phyloP scores from a whole-genome alignment of 2,329 filamentous ascomycete genomes.

The Grosmannia serpens region DNA sequence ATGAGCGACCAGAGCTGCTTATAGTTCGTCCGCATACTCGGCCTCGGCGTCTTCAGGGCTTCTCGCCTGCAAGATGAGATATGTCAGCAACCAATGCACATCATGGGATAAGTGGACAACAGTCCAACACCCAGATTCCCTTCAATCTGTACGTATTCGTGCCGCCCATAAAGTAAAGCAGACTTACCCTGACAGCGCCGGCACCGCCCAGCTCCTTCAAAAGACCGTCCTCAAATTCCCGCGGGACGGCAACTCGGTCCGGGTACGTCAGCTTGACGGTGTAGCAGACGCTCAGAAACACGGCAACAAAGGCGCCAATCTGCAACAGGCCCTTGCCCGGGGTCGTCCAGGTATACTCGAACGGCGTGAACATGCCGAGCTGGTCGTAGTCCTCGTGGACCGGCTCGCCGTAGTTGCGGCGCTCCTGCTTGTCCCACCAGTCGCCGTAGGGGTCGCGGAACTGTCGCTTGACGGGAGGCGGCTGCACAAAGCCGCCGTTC shows the following conservation, averaged over 20 bases:
- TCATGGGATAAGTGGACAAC: background rate
- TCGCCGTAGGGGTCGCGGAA: conserved; percentile 85
- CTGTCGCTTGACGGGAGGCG: conserved; percentile 70
- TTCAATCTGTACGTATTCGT: background rate
- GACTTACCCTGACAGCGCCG: conserved; percentile 48
- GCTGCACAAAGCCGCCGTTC: conserved; percentile 80
- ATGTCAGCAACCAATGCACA: background rate
- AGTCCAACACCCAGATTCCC: background rate
- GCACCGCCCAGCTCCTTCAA: conserved; percentile 64
- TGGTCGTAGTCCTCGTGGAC: conserved; percentile 95
- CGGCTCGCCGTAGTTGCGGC: conserved; percentile 92
- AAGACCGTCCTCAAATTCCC: conserved; percentile 61
- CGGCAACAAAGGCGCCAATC: conserved; percentile 54
- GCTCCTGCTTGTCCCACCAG: conserved; percentile 97
- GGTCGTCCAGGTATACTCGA: conserved; percentile 76
- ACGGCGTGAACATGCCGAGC: conserved; percentile 76
- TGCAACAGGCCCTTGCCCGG: conserved; percentile 59
- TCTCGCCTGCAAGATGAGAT: background rate
- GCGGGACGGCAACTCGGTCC: conserved; percentile 56
- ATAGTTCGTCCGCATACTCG: background rate
- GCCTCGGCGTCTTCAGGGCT: conserved; percentile 1
- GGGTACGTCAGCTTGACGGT: conserved; percentile 60
- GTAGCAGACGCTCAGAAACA: conserved; percentile 54
- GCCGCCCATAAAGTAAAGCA: background rate
- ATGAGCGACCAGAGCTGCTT: background rate